Conservation (phyloP, 139 green algal species). For the Diplosphaera chodatii region DNA sequence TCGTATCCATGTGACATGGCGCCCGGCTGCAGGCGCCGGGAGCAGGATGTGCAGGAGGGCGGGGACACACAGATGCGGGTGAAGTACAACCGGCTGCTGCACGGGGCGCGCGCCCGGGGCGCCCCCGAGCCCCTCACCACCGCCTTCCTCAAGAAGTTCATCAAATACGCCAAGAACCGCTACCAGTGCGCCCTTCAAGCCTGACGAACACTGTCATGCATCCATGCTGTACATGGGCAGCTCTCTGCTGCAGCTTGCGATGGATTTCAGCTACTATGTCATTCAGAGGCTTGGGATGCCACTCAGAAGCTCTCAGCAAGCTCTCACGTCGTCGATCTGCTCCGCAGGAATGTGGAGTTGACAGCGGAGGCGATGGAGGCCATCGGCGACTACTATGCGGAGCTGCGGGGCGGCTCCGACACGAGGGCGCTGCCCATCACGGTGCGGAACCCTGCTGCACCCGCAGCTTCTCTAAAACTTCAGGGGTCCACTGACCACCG, state of each 20-base stretch:
- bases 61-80: constrained; percentile 50
- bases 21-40: neutral
- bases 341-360: constrained; percentile 38
- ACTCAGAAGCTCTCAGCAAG: too few relatives aligned
- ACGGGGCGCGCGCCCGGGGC: constrained; percentile 39
- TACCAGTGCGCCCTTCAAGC: neutral
- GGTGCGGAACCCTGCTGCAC: constrained; percentile 16
- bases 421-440: constrained; percentile 45
- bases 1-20: too few relatives aligned
- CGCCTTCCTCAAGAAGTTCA: constrained; percentile 55
- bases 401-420: constrained; percentile 53
- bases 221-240: too few relatives aligned
- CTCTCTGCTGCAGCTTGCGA: too few relatives aligned
- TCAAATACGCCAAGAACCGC: constrained; percentile 14
- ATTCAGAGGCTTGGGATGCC: too few relatives aligned
- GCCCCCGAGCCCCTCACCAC: constrained; percentile 33
- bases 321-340: too few relatives aligned
- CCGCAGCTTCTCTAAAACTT: too few relatives aligned
- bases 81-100: constrained; percentile 70
- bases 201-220: too few relatives aligned
- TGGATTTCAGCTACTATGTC: too few relatives aligned
- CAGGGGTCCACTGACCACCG: too few relatives aligned
- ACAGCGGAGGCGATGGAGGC: constrained; percentile 55
- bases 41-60: constrained; percentile 17
- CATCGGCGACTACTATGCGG: constrained; percentile 78